These are phyloP conservation scores for Metarhizium rileyi DNA, from an alignment of 2,329 filamentous ascomycete species.

Conservation along the genomic window DNA sequence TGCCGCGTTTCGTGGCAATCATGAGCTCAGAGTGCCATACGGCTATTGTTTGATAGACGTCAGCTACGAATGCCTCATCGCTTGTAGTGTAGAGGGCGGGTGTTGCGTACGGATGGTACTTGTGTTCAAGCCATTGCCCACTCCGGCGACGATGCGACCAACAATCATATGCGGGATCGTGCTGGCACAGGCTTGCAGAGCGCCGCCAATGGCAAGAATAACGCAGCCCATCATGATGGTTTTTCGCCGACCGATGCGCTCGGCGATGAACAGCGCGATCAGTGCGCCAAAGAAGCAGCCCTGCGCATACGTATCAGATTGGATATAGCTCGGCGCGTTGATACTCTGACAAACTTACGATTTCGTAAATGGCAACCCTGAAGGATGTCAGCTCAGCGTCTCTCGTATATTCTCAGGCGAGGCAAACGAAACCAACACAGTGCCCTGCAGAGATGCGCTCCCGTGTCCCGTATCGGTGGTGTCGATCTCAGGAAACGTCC, in stretches of 20 bases:
- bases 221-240: constrained; percentile 30
- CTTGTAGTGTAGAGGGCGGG: too few species aligned
- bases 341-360: too few species aligned
- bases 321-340: too few species aligned
- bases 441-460: constrained; percentile 33
- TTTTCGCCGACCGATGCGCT: constrained; percentile 31
- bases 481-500: constrained; percentile 24
- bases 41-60: constrained; percentile 10
- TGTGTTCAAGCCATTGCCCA: constrained; percentile 38
- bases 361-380: constrained; percentile 33
- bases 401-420: too few species aligned
- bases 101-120: constrained; percentile 30
- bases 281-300: constrained; percentile 37
- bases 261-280: constrained; percentile 28
- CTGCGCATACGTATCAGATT: background rate
- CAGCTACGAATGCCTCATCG: too few species aligned
- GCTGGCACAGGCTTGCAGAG: constrained; percentile 30
- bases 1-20: constrained; percentile 29
- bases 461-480: constrained; percentile 26
- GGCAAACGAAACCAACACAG: constrained; percentile 15
- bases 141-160: constrained; percentile 32
- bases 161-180: constrained; percentile 33
- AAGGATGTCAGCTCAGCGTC: background rate
- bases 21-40: constrained; percentile 33
- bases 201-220: constrained; percentile 31